Percentiles rank a stretch among this genome's conserved stretches.
Conservation (phyloP, 345 rosid genomes). For the Odontarrhena argentea region DNA sequence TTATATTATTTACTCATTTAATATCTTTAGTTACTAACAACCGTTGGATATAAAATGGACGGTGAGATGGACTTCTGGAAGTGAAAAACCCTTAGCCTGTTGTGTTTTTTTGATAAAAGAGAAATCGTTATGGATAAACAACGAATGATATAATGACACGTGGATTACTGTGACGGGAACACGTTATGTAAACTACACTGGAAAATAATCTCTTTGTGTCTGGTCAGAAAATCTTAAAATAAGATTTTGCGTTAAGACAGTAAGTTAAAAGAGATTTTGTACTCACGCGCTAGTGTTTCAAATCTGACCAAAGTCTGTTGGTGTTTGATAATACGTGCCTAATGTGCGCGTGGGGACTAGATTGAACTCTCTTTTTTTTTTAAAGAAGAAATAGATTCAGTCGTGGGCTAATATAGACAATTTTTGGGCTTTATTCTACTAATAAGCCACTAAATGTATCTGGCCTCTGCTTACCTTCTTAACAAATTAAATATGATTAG, state of each 20-base stretch:
- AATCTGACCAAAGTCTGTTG: no score
- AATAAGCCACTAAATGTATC: no score
- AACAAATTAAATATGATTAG: no score
- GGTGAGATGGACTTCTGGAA: slow-evolving; percentile 20
- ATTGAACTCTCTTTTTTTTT: background rate
- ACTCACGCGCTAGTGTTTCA: slow-evolving; percentile 17
- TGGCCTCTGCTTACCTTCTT: no score
- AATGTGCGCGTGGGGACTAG: slow-evolving; percentile 4
- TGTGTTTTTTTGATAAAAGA: slow-evolving; percentile 23
- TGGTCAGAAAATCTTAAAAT: slow-evolving; percentile 24
- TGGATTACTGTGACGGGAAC: slow-evolving; percentile 3
- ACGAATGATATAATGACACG: slow-evolving; percentile 9
- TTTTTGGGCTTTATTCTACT: background rate
- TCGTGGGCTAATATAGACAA: slow-evolving; percentile 5
- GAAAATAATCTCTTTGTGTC: slow-evolving; percentile 17
- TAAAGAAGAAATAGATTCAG: background rate
- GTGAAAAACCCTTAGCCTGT: slow-evolving; percentile 25
- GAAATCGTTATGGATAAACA: slow-evolving; percentile 20
- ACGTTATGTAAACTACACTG: slow-evolving; percentile 18
- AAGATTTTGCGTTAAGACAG: slow-evolving; percentile 38
- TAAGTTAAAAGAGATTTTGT: background rate
- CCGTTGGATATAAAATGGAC: slow-evolving; percentile 34
- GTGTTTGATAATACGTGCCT: no score
- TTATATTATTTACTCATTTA: background rate
- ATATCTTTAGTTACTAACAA: background rate